Base-by-base conservation (phyloP, 441 rosid genomes). In the Mallotus japonicus region DNA sequence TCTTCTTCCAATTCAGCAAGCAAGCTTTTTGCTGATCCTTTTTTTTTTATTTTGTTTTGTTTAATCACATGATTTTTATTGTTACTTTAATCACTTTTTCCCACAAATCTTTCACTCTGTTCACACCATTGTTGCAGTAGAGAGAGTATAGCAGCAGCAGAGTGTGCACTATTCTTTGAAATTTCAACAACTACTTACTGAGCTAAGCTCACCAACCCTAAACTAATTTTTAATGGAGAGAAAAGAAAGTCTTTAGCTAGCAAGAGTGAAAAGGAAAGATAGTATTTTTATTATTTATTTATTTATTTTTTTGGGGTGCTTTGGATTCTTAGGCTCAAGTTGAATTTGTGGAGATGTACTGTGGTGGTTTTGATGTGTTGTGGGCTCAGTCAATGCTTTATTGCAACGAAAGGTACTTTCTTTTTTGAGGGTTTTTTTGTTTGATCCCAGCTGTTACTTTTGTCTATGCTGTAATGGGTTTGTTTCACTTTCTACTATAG, bases 351-450 rank as follows among this genome's bases (percentile, higher is more conserved):
- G 82, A 75, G 85, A 83, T 87, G 87, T 58, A 77, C 74, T 37
- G 75, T 69, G 60, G 63, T 73, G 78, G 81, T 72, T 69, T 73
- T 77, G 79, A 75, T 85, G 79, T 68, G 44, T 77, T 81, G 91
- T 85, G 90, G 94, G 89, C 87, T 87, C 90, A 56, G 77, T 75
- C 85, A 62, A 65, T 80, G 76, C 80, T 79, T 85, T 82, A 72
- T 77, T 5, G 68, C 76, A 69, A 73, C 70, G 73, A 77, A 85
- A 87, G 93, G 90, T 85, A 68, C 70, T 77, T 73, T 72, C 74
- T 81, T 81, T 81, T 44, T 67, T 8, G 54, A 58, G 20, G 51
- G 13, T 46, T 32, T 50, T 75, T 74, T 81, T 72, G 75, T 77
- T 78, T 73, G 60, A 77, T 81, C 75, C 65, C 76, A 68, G 69